phyloP scores from a whole-genome alignment of 768 basidiomycete genomes.

The Collybiopsis luxurians region DNA sequence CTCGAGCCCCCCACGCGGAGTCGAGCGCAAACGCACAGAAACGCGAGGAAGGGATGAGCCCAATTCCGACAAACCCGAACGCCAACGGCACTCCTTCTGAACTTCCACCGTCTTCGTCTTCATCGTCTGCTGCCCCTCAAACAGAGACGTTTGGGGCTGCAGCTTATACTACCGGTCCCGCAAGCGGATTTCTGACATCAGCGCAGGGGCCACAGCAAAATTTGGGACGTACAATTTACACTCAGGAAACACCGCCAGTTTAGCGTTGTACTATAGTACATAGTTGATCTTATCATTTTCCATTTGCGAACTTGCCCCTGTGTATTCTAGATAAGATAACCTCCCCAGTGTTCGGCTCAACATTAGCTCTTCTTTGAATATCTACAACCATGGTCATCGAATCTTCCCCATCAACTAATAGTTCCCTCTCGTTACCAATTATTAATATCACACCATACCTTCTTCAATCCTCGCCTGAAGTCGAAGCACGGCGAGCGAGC shows the following conservation, averaged over 20 bases:
- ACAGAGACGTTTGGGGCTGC: not conserved
- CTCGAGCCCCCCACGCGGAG: not conserved
- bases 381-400: not conserved
- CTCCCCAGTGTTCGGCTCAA: too few species aligned
- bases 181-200: slow-evolving; percentile 39
- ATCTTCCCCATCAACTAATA: not conserved
- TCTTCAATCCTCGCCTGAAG: slow-evolving; percentile 25
- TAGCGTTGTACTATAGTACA: not conserved
- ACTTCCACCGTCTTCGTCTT: not conserved
- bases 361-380: not conserved
- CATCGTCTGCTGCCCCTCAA: not conserved
- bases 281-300: too few species aligned
- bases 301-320: too few species aligned
- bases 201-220: slow-evolving; percentile 42
- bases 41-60: not conserved
- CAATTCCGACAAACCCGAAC: not conserved
- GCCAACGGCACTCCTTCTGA: not conserved
- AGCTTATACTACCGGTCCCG: slow-evolving; percentile 31
- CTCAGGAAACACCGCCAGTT: slow-evolving; percentile 28
- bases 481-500: slow-evolving; percentile 39
- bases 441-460: slow-evolving; percentile 73
- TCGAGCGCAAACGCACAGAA: not conserved
- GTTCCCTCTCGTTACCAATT: slow-evolving; percentile 52
- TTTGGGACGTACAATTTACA: slow-evolving; percentile 64
- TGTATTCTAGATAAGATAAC: too few species aligned